Evolutionary conservation across 129 eudicot species (phyloP), one percentile per base, ranked within the genome.

Genomic region (Sambucus nigra): DNA sequence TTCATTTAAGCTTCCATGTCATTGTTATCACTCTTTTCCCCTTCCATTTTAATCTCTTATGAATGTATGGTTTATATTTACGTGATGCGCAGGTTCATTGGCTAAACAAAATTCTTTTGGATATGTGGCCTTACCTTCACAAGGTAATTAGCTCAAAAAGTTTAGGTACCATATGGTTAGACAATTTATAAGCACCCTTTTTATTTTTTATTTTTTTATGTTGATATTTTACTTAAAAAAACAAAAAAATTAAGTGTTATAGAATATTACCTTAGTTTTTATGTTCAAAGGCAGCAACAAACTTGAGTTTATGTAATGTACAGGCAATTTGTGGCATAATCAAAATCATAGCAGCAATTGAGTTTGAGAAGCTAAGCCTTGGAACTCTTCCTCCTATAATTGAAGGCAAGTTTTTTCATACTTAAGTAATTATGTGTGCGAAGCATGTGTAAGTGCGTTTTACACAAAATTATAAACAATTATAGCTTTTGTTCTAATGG

Each of bases 111-210:
- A 76, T 79, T 65, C 18, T 91, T 22, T 69, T 24, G n/a, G 49
- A 56, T 31, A 71, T 91, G 86, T 91, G 98, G 98, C 98, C 98
- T 69, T 91, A 69, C 68, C 75, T 91, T 42, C 84, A 81, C 62
- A 91, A 76, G 98, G 95, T 81, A 78, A 63, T 60, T 53, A 7
- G 33, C 46, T 35, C 2, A 25, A 17, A 29, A 28, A 26, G 20
- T 38, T 58, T 45, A 64, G 57, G 44, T 57, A 50, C 33, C 33
- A n/a, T 18, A 63, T 23, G 33, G 15, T 44, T 9, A 20, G 2
- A 31, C 22, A 20, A 11, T 4, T 53, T n/a, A n/a, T n/a, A n/a
- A n/a, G n/a, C n/a, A n/a, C n/a, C n/a, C n/a, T 33, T 21, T n/a
- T 55, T 41, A 18, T 0, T 12, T 0, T 5, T 25, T 15, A 32